Evolutionary conservation across 1,284 basidiomycete genomes (phyloP), one percentile per base, ranked within the genome.

Genomic region (Megacollybia platyphylla): DNA sequence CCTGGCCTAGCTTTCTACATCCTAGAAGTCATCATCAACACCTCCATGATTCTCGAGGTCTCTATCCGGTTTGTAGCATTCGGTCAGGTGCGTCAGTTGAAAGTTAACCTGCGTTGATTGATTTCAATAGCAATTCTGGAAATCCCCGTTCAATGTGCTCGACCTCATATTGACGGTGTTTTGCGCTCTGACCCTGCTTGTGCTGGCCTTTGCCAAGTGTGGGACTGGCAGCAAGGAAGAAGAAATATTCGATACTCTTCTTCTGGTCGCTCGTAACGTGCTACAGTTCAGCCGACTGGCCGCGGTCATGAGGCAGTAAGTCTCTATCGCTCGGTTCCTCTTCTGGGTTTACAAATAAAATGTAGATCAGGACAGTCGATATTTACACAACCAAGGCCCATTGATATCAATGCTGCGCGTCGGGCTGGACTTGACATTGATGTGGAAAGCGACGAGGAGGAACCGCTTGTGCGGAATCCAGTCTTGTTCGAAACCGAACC

Each of bases 41-140:
- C 73, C 0, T 71, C 88, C 6, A 94, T 97, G 92, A 94, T 97
- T 45, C 60, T 84, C 17, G 92, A 97, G 65, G 92, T 97, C 11
- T 70, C 71, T 1, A 84, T 92, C 41, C 77, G 92, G 24, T 84
- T 94, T 58, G 67, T 93, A 41, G 92, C 92, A 1, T 87, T 94
- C 54, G 91, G 91, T 48, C 74, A 79, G 60, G 92, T 94, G 54
- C 53, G 83, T 17, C 15, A 15, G 31, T 4, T 11, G 5, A 18
- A 24, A 36, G 11, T 11, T 6, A 24, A 30, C 3, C 18, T 30
- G 36, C 29, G 42, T 20, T 20, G 30, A 20, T 35, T 11, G 6
- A 20, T 15, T 13, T 24, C 9, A 41, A 30, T 49, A 96, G 92
- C 87, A 92, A 88, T 96, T 96, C 65, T 94, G 91, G 80, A 84